phyloP scores from a whole-genome alignment of 2,329 filamentous ascomycete genomes.

The Diplodia corticola region DNA sequence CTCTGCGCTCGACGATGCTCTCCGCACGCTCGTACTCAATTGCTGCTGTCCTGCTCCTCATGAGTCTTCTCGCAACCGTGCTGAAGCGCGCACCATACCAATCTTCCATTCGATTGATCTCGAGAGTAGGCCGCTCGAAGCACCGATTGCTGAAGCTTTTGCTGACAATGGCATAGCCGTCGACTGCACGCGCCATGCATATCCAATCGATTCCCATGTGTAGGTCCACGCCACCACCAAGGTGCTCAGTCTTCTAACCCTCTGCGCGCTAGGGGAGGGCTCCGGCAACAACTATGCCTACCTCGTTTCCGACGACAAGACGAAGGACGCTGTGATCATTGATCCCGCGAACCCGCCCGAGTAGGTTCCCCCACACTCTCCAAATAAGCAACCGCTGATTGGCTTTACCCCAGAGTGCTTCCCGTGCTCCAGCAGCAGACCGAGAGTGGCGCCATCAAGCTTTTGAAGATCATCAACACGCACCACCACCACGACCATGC shows the following conservation, averaged over 20 bases:
- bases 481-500: constrained; percentile 97
- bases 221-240: constrained; percentile 48
- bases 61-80: constrained; percentile 20
- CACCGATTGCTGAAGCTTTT: background rate
- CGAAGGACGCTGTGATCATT: constrained; percentile 61
- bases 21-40: constrained; percentile 6
- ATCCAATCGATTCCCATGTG: constrained; percentile 88
- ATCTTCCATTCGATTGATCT: background rate
- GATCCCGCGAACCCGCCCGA: constrained; percentile 78
- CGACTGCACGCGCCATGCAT: constrained; percentile 65
- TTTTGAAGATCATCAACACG: constrained; percentile 91
- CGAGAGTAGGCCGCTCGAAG: background rate
- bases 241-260: constrained; percentile 2
- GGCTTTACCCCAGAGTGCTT: constrained; percentile 51
- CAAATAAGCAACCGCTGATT: background rate
- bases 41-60: constrained; percentile 16
- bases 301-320: constrained; percentile 52
- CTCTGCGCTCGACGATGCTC: constrained; percentile 5
- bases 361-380: constrained; percentile 50
- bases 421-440: constrained; percentile 73
- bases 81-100: constrained; percentile 4
- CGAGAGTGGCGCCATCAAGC: constrained; percentile 69
- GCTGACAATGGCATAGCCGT: constrained; percentile 9
- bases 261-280: constrained; percentile 63
- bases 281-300: constrained; percentile 83